phyloP scores from a whole-genome alignment of 1,284 basidiomycete species.

The Ganoderma resinaceum region DNA sequence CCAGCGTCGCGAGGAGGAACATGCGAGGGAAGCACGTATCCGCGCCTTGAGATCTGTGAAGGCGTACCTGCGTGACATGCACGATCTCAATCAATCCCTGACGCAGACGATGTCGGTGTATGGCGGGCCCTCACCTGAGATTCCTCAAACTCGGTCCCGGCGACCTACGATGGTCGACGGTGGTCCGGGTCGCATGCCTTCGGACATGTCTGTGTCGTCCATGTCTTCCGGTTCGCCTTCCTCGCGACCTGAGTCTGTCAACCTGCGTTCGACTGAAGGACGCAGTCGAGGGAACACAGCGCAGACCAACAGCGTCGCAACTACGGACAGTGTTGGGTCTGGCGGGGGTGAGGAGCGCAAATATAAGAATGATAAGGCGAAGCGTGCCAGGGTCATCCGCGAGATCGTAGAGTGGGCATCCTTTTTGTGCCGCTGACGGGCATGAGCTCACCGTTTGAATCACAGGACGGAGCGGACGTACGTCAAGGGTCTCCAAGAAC shows the following conservation, averaged over 20 bases:
- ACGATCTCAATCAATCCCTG: slow-evolving; percentile 80
- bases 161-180: slow-evolving; percentile 68
- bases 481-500: slow-evolving; percentile 90
- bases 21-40: slow-evolving; percentile 71
- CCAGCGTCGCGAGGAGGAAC: slow-evolving; percentile 72
- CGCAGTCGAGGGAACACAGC: slow-evolving; percentile 61
- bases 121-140: slow-evolving; percentile 41
- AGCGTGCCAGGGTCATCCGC: slow-evolving; percentile 79
- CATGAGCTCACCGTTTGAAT: slow-evolving; percentile 24
- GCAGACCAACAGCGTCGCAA: slow-evolving; percentile 75
- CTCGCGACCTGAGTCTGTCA: slow-evolving; percentile 47
- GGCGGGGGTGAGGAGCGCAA: slow-evolving; percentile 74
- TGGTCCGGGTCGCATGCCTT: slow-evolving; percentile 54
- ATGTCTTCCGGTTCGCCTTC: slow-evolving; percentile 32
- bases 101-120: slow-evolving; percentile 57
- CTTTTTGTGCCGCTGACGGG: slow-evolving; percentile 13
- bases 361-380: slow-evolving; percentile 87
- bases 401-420: slow-evolving; percentile 85
- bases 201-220: slow-evolving; percentile 46
- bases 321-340: slow-evolving; percentile 71
- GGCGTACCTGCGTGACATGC: slow-evolving; percentile 94
- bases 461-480: slow-evolving; percentile 93
- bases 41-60: slow-evolving; percentile 89
- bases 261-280: slow-evolving; percentile 69
- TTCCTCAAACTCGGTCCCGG: slow-evolving; percentile 54